phyloP scores from a whole-genome alignment of 169 alveolate species.

The Hammondia hammondi region DNA sequence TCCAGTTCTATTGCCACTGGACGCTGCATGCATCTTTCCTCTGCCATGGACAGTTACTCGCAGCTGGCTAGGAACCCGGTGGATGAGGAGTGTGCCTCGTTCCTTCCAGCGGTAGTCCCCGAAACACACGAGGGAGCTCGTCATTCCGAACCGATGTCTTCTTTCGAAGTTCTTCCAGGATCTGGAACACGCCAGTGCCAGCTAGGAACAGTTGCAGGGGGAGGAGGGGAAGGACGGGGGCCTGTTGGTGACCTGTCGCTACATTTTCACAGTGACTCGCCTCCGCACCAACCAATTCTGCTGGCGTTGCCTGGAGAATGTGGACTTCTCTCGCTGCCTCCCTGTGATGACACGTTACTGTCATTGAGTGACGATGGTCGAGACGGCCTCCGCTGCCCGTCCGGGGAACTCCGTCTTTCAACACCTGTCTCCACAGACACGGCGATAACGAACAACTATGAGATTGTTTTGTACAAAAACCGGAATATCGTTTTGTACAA shows the following conservation, averaged over 20 bases:
- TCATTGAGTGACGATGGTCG: neutral
- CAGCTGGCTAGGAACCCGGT: no score
- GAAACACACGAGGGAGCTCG: no score
- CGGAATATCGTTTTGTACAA: slow-evolving; percentile 3
- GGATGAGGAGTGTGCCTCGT: neutral
- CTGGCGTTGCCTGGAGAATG: slow-evolving; percentile 19
- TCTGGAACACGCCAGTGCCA: no score
- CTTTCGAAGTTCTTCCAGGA: no score
- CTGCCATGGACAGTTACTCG: no score
- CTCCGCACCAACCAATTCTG: slow-evolving; percentile 2
- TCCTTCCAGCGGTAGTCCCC: no score
- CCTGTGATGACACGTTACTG: neutral
- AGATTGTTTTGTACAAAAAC: slow-evolving; percentile 31
- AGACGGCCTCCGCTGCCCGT: neutral
- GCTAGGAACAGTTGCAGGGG: no score
- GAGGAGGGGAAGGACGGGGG: no score
- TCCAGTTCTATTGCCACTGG: no score
- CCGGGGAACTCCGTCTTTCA: slow-evolving; percentile 1
- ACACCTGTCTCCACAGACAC: slow-evolving; percentile 5
- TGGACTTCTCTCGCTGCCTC: neutral
- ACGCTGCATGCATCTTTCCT: no score
- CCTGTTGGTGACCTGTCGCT: neutral
- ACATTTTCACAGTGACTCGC: neutral
- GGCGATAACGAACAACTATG: slow-evolving; percentile 4
- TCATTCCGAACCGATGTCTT: no score